These are phyloP conservation scores for Crataegus laevigata DNA, from an alignment of 306 rosid species.

Conservation along the genomic window DNA sequence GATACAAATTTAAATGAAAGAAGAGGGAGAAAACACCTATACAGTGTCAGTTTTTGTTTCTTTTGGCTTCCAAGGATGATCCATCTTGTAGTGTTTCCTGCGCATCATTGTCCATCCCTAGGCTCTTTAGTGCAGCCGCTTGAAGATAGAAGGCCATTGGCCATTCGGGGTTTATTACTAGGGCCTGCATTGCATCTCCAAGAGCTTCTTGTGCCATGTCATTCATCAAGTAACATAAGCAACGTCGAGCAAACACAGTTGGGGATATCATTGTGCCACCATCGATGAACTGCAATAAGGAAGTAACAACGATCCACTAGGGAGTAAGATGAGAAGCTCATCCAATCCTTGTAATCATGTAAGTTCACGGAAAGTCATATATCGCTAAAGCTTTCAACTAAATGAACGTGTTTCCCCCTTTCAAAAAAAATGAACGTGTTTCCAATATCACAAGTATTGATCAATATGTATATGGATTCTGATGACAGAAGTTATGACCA, in stretches of 20 bases:
- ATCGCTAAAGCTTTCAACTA: not conserved
- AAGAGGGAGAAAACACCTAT: constrained; percentile 25
- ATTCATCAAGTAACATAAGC: constrained; percentile 85
- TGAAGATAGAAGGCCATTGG: constrained; percentile 88
- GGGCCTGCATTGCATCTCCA: constrained; percentile 98
- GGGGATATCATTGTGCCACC: constrained; percentile 95
- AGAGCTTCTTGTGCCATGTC: constrained; percentile 94
- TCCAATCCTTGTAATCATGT: not conserved
- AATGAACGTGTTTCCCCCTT: not conserved
- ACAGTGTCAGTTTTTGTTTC: constrained; percentile 54
- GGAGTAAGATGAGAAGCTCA: not conserved
- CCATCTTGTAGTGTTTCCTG: constrained; percentile 92
- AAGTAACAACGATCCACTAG: not conserved
- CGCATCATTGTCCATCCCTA: constrained; percentile 96
- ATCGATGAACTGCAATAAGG: constrained; percentile 64
- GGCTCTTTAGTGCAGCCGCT: constrained; percentile 81
- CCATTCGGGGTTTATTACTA: constrained; percentile 79
- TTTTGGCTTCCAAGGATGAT: constrained; percentile 65
- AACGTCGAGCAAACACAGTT: constrained; percentile 79
- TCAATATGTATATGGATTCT: constrained; percentile 10
- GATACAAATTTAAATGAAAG: constrained; percentile 26
- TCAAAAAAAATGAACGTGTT: not conserved
- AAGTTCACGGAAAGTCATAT: not conserved
- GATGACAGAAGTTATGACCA: not conserved
- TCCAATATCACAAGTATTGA: not conserved